These are phyloP conservation scores for Saturnispora kantuleensis DNA, from an alignment of 805 yeast species.

Conservation along the genomic window DNA sequence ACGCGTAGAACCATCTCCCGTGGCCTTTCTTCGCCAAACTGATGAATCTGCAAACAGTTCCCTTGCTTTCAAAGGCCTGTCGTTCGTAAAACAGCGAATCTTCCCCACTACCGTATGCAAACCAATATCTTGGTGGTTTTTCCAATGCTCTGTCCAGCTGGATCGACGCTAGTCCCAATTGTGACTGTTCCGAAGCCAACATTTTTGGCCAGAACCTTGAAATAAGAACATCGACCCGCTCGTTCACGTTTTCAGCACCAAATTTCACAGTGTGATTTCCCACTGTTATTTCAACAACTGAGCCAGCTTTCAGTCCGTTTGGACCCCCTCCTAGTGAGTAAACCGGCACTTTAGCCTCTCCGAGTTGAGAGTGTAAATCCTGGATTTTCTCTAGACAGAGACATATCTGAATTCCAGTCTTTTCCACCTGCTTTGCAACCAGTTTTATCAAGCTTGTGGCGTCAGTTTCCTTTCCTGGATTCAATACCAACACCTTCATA, in stretches of 20 bases:
- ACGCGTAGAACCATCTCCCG: slow-evolving; percentile 71
- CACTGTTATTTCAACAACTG: background rate
- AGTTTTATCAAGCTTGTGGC: background rate
- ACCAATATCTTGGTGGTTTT: slow-evolving; percentile 57
- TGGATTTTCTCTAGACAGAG: background rate
- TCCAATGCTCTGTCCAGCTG: background rate
- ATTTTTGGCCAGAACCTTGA: slow-evolving; percentile 52
- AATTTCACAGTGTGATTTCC: slow-evolving; percentile 1
- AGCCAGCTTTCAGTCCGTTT: background rate
- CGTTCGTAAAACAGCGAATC: slow-evolving; percentile 43
- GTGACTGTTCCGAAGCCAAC: slow-evolving; percentile 35
- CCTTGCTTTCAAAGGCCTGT: slow-evolving; percentile 36
- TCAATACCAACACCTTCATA: slow-evolving; percentile 4
- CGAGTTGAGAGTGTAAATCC: background rate
- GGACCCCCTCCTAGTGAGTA: background rate
- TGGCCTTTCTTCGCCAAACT: slow-evolving; percentile 53
- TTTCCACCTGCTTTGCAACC: background rate
- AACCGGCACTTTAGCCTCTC: background rate
- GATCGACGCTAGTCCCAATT: background rate
- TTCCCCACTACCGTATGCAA: slow-evolving; percentile 41
- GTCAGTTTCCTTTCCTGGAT: background rate
- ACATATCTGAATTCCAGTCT: slow-evolving; percentile 1
- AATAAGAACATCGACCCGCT: slow-evolving; percentile 40
- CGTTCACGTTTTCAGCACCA: background rate
- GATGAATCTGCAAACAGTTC: slow-evolving; percentile 47